Base-by-base conservation (phyloP, 352 stramenopile genomes). In the Globisporangium paroecandrum region DNA sequence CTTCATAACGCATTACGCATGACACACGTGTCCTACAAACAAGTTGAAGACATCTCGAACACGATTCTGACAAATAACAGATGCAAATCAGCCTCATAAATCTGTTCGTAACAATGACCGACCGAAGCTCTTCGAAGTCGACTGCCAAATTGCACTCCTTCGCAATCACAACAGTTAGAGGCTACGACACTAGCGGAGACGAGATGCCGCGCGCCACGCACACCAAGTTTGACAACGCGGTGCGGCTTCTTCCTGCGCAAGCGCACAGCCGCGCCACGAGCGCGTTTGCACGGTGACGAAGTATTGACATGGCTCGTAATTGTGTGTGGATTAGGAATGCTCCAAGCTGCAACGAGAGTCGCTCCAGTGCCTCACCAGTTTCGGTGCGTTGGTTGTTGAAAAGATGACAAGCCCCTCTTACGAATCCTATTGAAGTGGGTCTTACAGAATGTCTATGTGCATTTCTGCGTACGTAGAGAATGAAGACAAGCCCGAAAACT, bases 311-410 rank as follows among this genome's bases (percentile, higher is more conserved):
- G 51, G 34, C 36, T 6, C 25, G 22, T 58, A 20, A 13, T 10
- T 63, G 32, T 22, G 20, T 41, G 34, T 13, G 8, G 8, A 62
- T 38, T 62, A 91, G 83, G 83, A 90, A 59, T 91, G 81, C 70
- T 66, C 83, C 12, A 82, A 81, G 72, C 60, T 91, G 70, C 83
- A 91, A 62, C 77, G 79, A 24, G 83, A 89, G 60, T 91, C 83
- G 62, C 79, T 91, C 60, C 76, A 88, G 60, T 91, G 83, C 62
- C 71, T 90, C 58, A 80, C 87, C 46, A 69, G 81, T 90, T 41
- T 46, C 3, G 38, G 38, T 46, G 38, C 10, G 38, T 46, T 20
- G 12, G 3, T 20, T 20, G 38, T 15, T 20, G 9, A 24, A 4
- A 29, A 18, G 22, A 59, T 12, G 10, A 29, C 47, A 55, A 27